These are phyloP conservation scores for Jasminum sambac DNA, from an alignment of 257 asterid genomes.

Conservation along the genomic window DNA sequence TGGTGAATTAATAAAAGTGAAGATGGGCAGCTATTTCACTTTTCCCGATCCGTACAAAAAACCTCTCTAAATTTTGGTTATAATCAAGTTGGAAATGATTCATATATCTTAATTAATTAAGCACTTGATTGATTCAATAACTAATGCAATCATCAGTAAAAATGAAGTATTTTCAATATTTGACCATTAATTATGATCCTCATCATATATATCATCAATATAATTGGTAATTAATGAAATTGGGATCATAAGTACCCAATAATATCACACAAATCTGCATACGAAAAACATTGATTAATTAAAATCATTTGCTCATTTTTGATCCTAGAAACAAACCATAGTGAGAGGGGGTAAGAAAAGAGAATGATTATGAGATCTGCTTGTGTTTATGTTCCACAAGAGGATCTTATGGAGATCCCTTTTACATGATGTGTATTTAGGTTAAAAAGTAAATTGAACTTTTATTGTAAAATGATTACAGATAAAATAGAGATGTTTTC, in stretches of 20 bases:
- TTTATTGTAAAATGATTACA: conserved; percentile 67
- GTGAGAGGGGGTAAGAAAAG: too few relatives aligned
- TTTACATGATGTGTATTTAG: conserved; percentile 54
- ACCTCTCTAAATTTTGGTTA: too few relatives aligned
- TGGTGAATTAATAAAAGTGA: too few relatives aligned
- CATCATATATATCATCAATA: not conserved
- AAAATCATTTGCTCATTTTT: not conserved
- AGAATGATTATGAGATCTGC: conserved; percentile 27
- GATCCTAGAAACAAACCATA: conserved; percentile 9
- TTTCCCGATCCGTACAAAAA: too few relatives aligned
- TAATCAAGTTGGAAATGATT: not conserved
- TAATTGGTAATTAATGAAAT: not conserved
- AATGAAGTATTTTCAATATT: not conserved
- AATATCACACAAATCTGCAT: conserved; percentile 5
- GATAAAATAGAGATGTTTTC: conserved; percentile 20
- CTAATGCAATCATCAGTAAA: not conserved
- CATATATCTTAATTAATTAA: not conserved
- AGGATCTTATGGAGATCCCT: conserved; percentile 51
- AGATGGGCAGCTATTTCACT: too few relatives aligned
- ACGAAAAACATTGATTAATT: not conserved
- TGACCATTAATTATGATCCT: not conserved
- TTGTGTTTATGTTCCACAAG: conserved; percentile 29
- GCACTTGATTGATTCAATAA: not conserved
- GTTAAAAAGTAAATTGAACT: conserved; percentile 61
- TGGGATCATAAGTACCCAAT: not conserved